These are phyloP conservation scores for Hypomontagnella submonticulosa DNA, from an alignment of 495 filamentous ascomycete genomes.

Conservation along the genomic window DNA sequence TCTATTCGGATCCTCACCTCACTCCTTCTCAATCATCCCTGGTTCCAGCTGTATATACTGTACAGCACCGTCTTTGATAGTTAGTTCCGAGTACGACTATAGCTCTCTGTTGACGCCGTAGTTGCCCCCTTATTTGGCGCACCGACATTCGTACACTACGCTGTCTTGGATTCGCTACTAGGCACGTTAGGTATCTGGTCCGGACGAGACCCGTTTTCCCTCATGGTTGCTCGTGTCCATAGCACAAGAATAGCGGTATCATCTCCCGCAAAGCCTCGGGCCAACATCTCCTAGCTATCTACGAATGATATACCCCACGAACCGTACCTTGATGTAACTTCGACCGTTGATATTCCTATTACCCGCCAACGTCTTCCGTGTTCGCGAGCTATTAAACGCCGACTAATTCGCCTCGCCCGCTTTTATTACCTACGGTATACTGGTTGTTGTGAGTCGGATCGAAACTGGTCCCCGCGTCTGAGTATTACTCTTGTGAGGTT, in stretches of 20 bases:
- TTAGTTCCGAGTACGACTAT: conserved; percentile 12
- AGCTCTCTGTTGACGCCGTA: conserved; percentile 3
- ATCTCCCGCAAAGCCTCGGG: conserved; percentile 4
- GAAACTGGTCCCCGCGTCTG: neutral
- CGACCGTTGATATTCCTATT: conserved; percentile 4
- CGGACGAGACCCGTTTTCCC: conserved; percentile 10
- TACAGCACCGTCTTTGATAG: neutral
- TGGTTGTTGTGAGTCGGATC: neutral
- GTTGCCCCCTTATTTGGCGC: neutral
- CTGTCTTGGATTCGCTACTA: neutral
- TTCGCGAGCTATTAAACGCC: conserved; percentile 2
- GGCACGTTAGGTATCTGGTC: conserved; percentile 2
- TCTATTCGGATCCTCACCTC: conserved; percentile 10
- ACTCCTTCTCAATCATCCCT: conserved; percentile 11
- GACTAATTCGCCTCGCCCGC: neutral
- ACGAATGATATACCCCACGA: conserved; percentile 12
- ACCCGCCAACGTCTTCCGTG: conserved; percentile 6
- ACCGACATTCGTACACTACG: conserved; percentile 2
- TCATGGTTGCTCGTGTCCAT: conserved; percentile 2
- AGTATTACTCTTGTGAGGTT: conserved; percentile 1
- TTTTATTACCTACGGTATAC: no score
- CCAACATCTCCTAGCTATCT: conserved; percentile 16
- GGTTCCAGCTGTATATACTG: conserved; percentile 12
- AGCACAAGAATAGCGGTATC: conserved; percentile 7
- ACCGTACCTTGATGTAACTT: neutral